Evolutionary conservation across 2,329 filamentous ascomycete species (phyloP).

Genomic region (Aspergillus fructus): DNA sequence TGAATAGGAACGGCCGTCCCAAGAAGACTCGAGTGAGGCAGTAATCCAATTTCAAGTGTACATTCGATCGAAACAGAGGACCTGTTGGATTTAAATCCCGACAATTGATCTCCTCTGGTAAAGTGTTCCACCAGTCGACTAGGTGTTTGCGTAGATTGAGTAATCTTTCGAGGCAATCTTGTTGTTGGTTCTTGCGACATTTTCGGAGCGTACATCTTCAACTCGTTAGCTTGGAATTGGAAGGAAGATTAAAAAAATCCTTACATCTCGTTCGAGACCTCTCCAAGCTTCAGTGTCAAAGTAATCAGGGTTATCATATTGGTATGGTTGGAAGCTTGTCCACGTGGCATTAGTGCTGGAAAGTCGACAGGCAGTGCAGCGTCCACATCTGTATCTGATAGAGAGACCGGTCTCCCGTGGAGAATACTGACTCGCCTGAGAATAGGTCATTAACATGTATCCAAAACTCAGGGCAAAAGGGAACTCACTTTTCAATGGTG

Average conservation of each 20-base stretch:
- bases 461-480: neutral
- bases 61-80: constrained; percentile 48
- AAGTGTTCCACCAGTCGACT: constrained; percentile 43
- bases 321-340: constrained; percentile 45
- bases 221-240: constrained; percentile 21
- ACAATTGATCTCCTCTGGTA: constrained; percentile 40
- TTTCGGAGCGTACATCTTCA: constrained; percentile 38
- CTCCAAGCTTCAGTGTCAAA: constrained; percentile 42
- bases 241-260: constrained; percentile 5
- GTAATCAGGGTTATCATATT: constrained; percentile 51
- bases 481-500: constrained; percentile 53
- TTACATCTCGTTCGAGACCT: constrained; percentile 43
- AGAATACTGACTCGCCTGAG: constrained; percentile 55
- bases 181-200: constrained; percentile 39
- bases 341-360: constrained; percentile 43
- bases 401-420: constrained; percentile 57
- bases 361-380: constrained; percentile 52
- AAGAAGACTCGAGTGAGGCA: constrained; percentile 55
- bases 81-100: constrained; percentile 43
- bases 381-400: constrained; percentile 54
- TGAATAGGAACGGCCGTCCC: constrained; percentile 55
- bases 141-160: constrained; percentile 40
- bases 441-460: constrained; percentile 10
- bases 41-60: constrained; percentile 55
- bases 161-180: constrained; percentile 41